A percentile compares a stretch with the other conserved stretches of the same genome.
These are phyloP conservation scores for Zygotorulaspora chibaensis DNA, from an alignment of 805 yeast species.

Conservation along the genomic window DNA sequence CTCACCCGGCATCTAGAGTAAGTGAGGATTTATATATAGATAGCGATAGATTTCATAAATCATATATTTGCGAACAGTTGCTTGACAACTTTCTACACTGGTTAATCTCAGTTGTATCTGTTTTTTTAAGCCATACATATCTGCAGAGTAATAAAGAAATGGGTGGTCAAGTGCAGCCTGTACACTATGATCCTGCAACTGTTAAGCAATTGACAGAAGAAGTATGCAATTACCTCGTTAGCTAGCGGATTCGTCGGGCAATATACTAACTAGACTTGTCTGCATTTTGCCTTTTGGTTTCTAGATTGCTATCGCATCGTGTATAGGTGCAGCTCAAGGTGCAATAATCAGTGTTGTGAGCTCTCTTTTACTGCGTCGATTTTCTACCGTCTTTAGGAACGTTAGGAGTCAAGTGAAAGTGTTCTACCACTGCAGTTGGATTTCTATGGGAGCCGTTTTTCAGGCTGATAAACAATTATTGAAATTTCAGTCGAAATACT, in stretches of 20 bases:
- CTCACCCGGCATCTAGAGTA: too few relatives aligned
- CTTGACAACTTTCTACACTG: too few relatives aligned
- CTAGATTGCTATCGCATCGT: conserved; percentile 37
- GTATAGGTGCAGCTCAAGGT: conserved; percentile 43
- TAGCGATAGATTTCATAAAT: too few relatives aligned
- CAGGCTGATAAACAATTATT: conserved; percentile 41
- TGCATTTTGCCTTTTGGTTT: conserved; percentile 8
- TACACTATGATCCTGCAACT: conserved; percentile 38
- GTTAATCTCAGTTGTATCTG: too few relatives aligned
- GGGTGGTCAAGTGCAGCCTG: conserved; percentile 32
- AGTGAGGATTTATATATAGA: too few relatives aligned
- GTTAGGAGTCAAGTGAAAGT: conserved; percentile 40
- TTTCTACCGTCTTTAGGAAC: conserved; percentile 36
- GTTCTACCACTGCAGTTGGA: conserved; percentile 41
- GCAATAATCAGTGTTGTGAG: conserved; percentile 37
- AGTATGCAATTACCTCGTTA: conserved; percentile 20
- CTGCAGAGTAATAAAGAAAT: conserved; percentile 4
- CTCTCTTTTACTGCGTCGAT: conserved; percentile 33
- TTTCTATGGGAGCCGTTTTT: conserved; percentile 40
- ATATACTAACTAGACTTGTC: background rate
- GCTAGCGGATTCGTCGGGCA: background rate
- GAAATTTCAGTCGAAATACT: conserved; percentile 35
- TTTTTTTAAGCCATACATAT: background rate
- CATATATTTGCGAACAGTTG: too few relatives aligned
- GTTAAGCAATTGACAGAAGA: conserved; percentile 36